phyloP scores from a whole-genome alignment of 2,329 filamentous ascomycete genomes.

The Diplodia scrobiculata region DNA sequence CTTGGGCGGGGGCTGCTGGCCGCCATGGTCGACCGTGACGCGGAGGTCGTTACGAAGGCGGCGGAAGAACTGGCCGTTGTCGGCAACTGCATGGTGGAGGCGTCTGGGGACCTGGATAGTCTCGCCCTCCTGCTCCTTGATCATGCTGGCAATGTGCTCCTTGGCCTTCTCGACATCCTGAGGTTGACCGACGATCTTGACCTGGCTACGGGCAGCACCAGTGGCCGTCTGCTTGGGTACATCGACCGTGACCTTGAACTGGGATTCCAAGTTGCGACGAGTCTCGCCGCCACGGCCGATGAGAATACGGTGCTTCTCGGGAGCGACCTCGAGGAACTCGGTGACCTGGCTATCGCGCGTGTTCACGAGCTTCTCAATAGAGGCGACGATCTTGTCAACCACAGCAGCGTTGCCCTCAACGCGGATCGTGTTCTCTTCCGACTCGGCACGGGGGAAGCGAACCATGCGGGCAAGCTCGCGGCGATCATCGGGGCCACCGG shows the following conservation, averaged over 20 bases:
- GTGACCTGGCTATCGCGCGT: slow-evolving; percentile 81
- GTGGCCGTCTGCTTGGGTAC: slow-evolving; percentile 73
- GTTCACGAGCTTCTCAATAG: slow-evolving; percentile 79
- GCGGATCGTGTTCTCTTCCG: slow-evolving; percentile 79
- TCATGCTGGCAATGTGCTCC: slow-evolving; percentile 74
- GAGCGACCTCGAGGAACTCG: slow-evolving; percentile 76
- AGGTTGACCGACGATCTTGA: slow-evolving; percentile 81
- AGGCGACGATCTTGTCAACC: slow-evolving; percentile 83
- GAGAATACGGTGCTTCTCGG: slow-evolving; percentile 84
- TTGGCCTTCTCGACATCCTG: slow-evolving; percentile 82
- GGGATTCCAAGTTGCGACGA: slow-evolving; percentile 79
- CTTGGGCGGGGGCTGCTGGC: slow-evolving; percentile 73
- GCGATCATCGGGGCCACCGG: slow-evolving; percentile 85
- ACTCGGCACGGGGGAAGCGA: slow-evolving; percentile 88
- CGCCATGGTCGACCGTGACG: slow-evolving; percentile 89
- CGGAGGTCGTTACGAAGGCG: slow-evolving; percentile 81
- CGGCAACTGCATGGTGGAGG: slow-evolving; percentile 80
- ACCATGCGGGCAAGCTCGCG: slow-evolving; percentile 84
- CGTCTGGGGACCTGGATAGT: slow-evolving; percentile 80
- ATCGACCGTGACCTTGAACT: slow-evolving; percentile 84
- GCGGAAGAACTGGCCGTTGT: slow-evolving; percentile 93
- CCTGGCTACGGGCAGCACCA: slow-evolving; percentile 76
- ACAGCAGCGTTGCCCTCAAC: slow-evolving; percentile 81
- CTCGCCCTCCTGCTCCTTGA: slow-evolving; percentile 86
- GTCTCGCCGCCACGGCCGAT: slow-evolving; percentile 91